Conservation (phyloP, 2,329 filamentous ascomycete species). For the Epichloe baconii region DNA sequence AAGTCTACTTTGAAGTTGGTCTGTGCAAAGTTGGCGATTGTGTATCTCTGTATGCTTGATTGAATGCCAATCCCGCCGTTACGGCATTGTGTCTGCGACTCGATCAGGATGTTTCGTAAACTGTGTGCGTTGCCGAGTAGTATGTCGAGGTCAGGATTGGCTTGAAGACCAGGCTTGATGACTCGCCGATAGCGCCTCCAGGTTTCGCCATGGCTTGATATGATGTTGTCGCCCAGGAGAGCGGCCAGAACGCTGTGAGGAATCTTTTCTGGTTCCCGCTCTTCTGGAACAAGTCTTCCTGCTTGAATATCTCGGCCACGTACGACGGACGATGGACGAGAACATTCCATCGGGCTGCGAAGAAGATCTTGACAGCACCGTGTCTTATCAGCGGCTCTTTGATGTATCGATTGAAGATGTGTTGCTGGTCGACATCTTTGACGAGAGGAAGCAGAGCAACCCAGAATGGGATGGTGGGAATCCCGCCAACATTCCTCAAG, state of each 20-base stretch:
- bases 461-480: conserved; percentile 31
- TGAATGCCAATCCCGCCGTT: conserved; percentile 16
- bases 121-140: conserved; percentile 13
- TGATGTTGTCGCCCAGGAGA: conserved; percentile 27
- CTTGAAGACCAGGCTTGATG: conserved; percentile 23
- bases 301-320: conserved; percentile 25
- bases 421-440: conserved; percentile 28
- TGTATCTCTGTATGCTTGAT: conserved; percentile 21
- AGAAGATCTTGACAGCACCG: conserved; percentile 35
- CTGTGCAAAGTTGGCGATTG: conserved; percentile 23
- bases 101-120: conserved; percentile 17
- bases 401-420: conserved; percentile 26
- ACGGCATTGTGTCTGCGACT: conserved; percentile 12
- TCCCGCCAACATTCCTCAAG: conserved; percentile 19
- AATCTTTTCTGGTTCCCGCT: conserved; percentile 29
- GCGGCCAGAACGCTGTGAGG: conserved; percentile 24
- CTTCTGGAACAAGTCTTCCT: conserved; percentile 21
- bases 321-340: conserved; percentile 30
- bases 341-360: conserved; percentile 34
- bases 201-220: conserved; percentile 22
- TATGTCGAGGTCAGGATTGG: conserved; percentile 11
- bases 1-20: conserved; percentile 16
- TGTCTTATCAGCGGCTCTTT: conserved; percentile 23
- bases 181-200: conserved; percentile 23
- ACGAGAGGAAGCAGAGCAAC: conserved; percentile 28